phyloP scores from a whole-genome alignment of 805 yeast genomes.

The Kuraishia molischiana region DNA sequence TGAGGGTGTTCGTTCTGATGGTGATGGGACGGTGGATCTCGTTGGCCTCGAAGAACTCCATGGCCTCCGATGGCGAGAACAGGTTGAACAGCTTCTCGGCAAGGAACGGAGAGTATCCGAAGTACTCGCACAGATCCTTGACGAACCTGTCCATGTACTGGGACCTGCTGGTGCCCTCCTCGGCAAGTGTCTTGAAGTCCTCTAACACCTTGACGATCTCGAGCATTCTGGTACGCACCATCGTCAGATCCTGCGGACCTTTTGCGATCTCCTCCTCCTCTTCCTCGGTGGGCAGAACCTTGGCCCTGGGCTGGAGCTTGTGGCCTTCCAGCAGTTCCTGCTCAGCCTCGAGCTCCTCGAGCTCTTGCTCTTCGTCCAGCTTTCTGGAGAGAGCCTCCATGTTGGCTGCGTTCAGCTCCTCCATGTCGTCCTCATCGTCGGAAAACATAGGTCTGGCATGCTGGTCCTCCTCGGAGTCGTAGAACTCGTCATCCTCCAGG shows the following conservation, averaged over 20 bases:
- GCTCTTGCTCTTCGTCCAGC: slow-evolving; percentile 49
- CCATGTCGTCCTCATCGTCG: slow-evolving; percentile 67
- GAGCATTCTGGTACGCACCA: slow-evolving; percentile 87
- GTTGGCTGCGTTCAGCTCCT: slow-evolving; percentile 66
- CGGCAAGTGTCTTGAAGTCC: slow-evolving; percentile 73
- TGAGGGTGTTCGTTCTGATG: slow-evolving; percentile 93
- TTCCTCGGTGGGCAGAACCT: slow-evolving; percentile 60
- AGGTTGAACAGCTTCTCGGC: slow-evolving; percentile 91
- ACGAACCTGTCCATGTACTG: slow-evolving; percentile 74
- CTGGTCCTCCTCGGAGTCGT: slow-evolving; percentile 55
- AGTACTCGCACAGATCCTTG: slow-evolving; percentile 83
- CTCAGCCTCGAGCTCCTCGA: slow-evolving; percentile 54
- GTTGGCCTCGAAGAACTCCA: slow-evolving; percentile 97
- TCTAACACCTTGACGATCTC: slow-evolving; percentile 92
- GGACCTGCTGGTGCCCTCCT: slow-evolving; percentile 78
- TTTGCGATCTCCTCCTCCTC: slow-evolving; percentile 51
- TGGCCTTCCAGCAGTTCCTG: slow-evolving; percentile 51
- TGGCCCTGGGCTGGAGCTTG: slow-evolving; percentile 60
- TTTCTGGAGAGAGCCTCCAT: slow-evolving; percentile 70
- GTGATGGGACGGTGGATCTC: slow-evolving; percentile 96
- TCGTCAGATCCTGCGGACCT: slow-evolving; percentile 65
- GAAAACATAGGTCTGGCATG: slow-evolving; percentile 69
- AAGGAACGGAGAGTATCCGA: slow-evolving; percentile 84
- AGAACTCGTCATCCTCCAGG: slow-evolving; percentile 28
- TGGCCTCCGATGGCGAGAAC: slow-evolving; percentile 91